A percentile compares a stretch with the other conserved stretches of the same genome.
Evolutionary conservation across 768 basidiomycete species (phyloP).

Genomic region (Boletus rufocinnamomeus): DNA sequence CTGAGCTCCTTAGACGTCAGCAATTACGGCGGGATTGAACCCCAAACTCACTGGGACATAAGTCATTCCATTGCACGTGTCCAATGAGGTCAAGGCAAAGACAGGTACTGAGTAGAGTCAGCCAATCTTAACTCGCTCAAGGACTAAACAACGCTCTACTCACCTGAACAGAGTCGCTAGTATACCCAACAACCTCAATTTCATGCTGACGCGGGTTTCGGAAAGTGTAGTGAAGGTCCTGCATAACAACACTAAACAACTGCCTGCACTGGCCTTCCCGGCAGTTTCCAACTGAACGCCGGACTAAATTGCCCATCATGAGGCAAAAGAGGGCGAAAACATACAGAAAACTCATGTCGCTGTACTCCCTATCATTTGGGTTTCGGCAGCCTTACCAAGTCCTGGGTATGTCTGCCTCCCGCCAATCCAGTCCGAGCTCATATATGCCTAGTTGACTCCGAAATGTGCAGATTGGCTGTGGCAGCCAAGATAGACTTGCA

Average conservation of each 20-base stretch:
- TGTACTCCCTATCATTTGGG: slow-evolving; percentile 84
- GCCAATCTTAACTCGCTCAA: not conserved
- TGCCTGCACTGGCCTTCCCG: too few relatives aligned
- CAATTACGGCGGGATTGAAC: slow-evolving; percentile 10
- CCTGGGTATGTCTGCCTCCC: slow-evolving; percentile 55
- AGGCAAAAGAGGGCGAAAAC: slow-evolving; percentile 94
- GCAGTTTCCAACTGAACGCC: not conserved
- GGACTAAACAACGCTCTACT: not conserved
- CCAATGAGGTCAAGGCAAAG: slow-evolving; percentile 61
- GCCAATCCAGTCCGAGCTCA: slow-evolving; percentile 7
- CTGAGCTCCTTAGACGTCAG: slow-evolving; percentile 28
- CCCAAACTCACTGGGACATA: slow-evolving; percentile 54
- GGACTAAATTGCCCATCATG: slow-evolving; percentile 49
- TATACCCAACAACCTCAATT: slow-evolving; percentile 10
- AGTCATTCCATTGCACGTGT: slow-evolving; percentile 68
- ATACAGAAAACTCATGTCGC: slow-evolving; percentile 91
- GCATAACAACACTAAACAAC: slow-evolving; percentile 32
- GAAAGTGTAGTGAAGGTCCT: slow-evolving; percentile 2
- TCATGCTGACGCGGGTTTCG: slow-evolving; percentile 17
- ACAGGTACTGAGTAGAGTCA: slow-evolving; percentile 17
- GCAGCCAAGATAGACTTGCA: slow-evolving; percentile 73
- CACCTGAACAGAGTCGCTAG: slow-evolving; percentile 20
- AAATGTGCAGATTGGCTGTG: slow-evolving; percentile 72
- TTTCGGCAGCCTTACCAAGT: slow-evolving; percentile 95
- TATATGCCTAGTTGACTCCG: slow-evolving; percentile 68